phyloP scores from a whole-genome alignment of 768 basidiomycete species.

The Leccinum pellstonianum region DNA sequence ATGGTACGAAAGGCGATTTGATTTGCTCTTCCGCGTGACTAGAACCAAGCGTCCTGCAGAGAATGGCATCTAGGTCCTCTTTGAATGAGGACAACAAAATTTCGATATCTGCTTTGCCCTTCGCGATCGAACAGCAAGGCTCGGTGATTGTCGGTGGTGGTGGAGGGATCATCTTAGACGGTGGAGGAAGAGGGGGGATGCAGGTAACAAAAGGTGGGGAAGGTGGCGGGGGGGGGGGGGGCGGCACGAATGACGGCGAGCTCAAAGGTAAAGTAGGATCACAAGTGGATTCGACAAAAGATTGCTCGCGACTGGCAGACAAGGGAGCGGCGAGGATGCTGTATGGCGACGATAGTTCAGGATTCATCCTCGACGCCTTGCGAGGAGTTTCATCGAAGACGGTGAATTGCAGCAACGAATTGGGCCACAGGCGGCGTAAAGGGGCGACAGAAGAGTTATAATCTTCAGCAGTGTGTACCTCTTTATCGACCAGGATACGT shows the following conservation, averaged over 20 bases:
- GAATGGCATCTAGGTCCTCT: constrained; percentile 47
- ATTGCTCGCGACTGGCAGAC: neutral
- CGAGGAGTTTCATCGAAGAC: constrained; percentile 52
- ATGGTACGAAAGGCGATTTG: neutral
- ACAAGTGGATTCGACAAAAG: neutral
- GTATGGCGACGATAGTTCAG: constrained; percentile 11
- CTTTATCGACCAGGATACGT: constrained; percentile 60
- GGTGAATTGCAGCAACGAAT: constrained; percentile 60
- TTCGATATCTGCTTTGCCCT: constrained; percentile 50
- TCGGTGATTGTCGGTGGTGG: constrained; percentile 3
- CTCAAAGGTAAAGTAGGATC: neutral
- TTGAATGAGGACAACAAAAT: constrained; percentile 51
- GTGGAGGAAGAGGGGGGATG: constrained; percentile 18
- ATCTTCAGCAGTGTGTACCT: constrained; percentile 58
- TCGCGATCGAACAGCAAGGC: constrained; percentile 44
- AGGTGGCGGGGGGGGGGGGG: constrained; percentile 28
- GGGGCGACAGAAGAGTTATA: constrained; percentile 51
- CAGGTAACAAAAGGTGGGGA: constrained; percentile 14
- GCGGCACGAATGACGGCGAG: neutral
- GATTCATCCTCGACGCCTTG: constrained; percentile 29
- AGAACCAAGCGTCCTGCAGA: constrained; percentile 38
- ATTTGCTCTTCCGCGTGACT: constrained; percentile 2
- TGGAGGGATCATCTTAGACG: constrained; percentile 1
- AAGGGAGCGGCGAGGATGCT: neutral
- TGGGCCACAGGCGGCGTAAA: constrained; percentile 54